Evolutionary conservation across 2,329 filamentous ascomycete species (phyloP).

Genomic region (Seiridium unicorne): DNA sequence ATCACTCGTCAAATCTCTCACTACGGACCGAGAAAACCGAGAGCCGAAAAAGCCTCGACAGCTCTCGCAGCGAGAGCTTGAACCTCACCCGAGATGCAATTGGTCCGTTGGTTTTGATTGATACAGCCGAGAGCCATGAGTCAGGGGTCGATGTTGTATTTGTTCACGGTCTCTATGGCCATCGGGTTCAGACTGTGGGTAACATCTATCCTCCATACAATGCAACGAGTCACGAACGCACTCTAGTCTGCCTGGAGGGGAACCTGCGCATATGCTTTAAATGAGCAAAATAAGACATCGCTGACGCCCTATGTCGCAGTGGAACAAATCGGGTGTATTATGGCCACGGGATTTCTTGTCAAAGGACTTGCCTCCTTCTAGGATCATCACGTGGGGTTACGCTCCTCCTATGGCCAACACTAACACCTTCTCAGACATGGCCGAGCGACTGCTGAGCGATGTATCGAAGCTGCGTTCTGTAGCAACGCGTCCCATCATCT

Average conservation of each 20-base stretch:
- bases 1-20: neutral
- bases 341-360: conserved; percentile 28
- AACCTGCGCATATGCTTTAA: neutral
- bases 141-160: conserved; percentile 27
- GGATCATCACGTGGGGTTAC: conserved; percentile 29
- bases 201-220: neutral
- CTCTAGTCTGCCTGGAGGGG: neutral
- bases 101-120: conserved; percentile 22
- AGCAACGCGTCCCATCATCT: conserved; percentile 27
- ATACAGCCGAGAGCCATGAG: conserved; percentile 19
- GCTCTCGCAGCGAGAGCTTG: neutral
- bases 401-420: conserved; percentile 14
- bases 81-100: conserved; percentile 15
- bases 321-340: conserved; percentile 24
- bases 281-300: neutral
- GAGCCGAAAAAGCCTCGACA: neutral
- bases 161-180: conserved; percentile 27
- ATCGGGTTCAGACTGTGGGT: conserved; percentile 16
- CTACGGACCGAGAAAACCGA: neutral
- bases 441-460: conserved; percentile 23
- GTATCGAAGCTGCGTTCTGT: conserved; percentile 21
- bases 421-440: conserved; percentile 25
- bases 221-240: neutral
- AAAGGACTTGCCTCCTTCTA: conserved; percentile 21
- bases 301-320: conserved; percentile 5